phyloP scores from a whole-genome alignment of 495 filamentous ascomycete species.

The Neurospora intermedia region DNA sequence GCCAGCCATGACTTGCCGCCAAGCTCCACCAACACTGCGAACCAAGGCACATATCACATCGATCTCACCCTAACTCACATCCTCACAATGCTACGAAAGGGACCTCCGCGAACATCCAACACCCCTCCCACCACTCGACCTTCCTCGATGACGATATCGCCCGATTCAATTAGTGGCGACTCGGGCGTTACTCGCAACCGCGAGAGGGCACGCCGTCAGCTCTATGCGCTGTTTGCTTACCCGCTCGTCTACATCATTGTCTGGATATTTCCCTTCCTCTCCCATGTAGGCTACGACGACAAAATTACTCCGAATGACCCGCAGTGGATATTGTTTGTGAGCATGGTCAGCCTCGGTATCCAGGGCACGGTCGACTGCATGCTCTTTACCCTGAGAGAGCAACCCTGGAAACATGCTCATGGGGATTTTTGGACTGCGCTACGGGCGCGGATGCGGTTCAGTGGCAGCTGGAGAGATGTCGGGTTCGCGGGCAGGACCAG shows the following conservation, averaged over 20 bases:
- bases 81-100: conserved; percentile 11
- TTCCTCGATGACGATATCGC: conserved; percentile 4
- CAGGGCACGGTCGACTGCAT: conserved; percentile 58
- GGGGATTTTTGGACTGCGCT: conserved; percentile 25
- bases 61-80: conserved; percentile 14
- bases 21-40: not conserved
- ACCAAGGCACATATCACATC: not conserved
- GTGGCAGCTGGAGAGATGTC: conserved; percentile 5
- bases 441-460: conserved; percentile 9
- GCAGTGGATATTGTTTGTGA: conserved; percentile 43
- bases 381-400: conserved; percentile 55
- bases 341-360: conserved; percentile 42
- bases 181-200: conserved; percentile 29
- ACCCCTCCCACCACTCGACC: not conserved
- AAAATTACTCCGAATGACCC: conserved; percentile 31
- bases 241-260: conserved; percentile 58
- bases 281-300: conserved; percentile 50
- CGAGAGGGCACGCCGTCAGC: conserved; percentile 50
- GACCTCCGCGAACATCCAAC: conserved; percentile 2
- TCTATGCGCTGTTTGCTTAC: conserved; percentile 61
- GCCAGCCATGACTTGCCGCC: not conserved
- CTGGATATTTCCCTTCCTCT: conserved; percentile 62
- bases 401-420: conserved; percentile 55
- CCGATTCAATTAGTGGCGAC: conserved; percentile 3
- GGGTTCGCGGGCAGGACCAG: conserved; percentile 23